These are phyloP conservation scores for Pharnaceum exiguum DNA, from an alignment of 148 eudicot genomes.

Conservation along the genomic window DNA sequence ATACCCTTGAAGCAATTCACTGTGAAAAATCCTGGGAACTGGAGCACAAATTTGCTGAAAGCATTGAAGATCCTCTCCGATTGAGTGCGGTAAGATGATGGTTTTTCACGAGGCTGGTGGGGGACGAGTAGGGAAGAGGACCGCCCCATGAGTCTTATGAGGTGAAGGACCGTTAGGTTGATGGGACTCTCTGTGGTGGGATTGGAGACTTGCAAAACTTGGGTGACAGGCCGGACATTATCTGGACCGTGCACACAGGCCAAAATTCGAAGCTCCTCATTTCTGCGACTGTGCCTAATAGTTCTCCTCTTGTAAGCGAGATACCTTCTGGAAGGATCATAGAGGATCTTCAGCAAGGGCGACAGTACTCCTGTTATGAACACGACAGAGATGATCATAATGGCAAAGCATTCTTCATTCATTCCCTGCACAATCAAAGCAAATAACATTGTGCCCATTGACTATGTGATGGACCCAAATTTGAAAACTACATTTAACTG, in stretches of 20 bases:
- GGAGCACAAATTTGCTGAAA: constrained; percentile 38
- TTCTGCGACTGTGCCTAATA: constrained; percentile 27
- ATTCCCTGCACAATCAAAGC: constrained; percentile 32
- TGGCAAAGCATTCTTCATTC: constrained; percentile 38
- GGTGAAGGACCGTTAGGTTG: constrained; percentile 44
- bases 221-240: constrained; percentile 31
- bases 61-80: constrained; percentile 49
- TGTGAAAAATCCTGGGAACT: constrained; percentile 21
- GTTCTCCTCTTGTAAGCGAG: constrained; percentile 54
- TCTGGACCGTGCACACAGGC: constrained; percentile 47
- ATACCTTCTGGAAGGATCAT: constrained; percentile 48
- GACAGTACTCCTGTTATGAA: constrained; percentile 38
- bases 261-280: constrained; percentile 53
- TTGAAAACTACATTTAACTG: background rate
- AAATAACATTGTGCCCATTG: background rate
- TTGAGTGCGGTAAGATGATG: constrained; percentile 28
- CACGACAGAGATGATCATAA: constrained; percentile 41
- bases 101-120: constrained; percentile 34
- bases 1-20: constrained; percentile 41
- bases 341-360: constrained; percentile 38
- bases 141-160: constrained; percentile 47
- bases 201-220: constrained; percentile 40
- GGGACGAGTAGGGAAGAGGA: constrained; percentile 40
- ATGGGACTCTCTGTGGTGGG: constrained; percentile 32
- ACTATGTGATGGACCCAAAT: background rate